Conservation (phyloP, 805 yeast species). For the Starmerella khaoyaiensis region DNA sequence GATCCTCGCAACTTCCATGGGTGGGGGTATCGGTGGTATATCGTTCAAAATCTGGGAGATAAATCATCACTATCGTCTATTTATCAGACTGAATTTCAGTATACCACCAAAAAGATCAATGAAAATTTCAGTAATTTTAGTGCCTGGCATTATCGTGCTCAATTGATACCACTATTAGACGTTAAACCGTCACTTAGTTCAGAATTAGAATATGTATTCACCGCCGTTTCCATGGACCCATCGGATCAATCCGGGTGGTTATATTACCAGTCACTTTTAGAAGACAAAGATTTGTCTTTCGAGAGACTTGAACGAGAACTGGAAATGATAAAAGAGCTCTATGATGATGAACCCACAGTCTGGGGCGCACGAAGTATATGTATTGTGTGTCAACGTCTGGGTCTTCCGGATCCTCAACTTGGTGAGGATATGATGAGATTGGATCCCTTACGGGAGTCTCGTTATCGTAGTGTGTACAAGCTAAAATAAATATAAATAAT, state of each 20-base stretch:
- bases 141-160: conserved; percentile 88
- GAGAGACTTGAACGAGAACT: conserved; percentile 63
- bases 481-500: too few relatives aligned
- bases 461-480: conserved; percentile 19
- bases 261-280: conserved; percentile 67
- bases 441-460: conserved; percentile 23
- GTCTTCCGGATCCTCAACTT: conserved; percentile 3
- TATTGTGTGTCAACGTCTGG: background rate
- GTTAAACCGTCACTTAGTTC: conserved; percentile 28
- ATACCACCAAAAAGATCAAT: conserved; percentile 66
- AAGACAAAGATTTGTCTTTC: conserved; percentile 32
- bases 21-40: conserved; percentile 81
- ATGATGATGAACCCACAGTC: conserved; percentile 14
- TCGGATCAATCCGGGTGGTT: conserved; percentile 92
- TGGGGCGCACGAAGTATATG: conserved; percentile 13
- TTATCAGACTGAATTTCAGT: conserved; percentile 44
- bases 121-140: conserved; percentile 82
- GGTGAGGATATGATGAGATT: conserved; percentile 26
- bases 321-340: conserved; percentile 31
- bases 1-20: conserved; percentile 89
- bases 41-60: conserved; percentile 31
- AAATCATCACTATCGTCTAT: background rate
- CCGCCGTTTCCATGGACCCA: conserved; percentile 85
- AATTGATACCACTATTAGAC: conserved; percentile 46
- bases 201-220: conserved; percentile 58